Base-by-base conservation (phyloP, 441 rosid species). In the Populus hybrid region DNA sequence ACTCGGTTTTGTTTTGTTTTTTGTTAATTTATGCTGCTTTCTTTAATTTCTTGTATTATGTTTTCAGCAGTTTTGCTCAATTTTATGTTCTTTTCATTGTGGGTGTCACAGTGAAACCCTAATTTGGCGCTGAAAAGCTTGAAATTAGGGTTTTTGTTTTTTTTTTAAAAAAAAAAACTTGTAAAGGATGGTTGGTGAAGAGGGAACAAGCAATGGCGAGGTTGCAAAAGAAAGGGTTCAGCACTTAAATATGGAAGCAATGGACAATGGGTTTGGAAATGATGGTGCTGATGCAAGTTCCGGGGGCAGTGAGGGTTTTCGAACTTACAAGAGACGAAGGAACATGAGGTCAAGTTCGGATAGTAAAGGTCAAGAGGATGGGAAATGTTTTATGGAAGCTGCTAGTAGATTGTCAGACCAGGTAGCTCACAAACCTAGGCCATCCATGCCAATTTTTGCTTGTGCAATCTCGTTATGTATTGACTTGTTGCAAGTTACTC, bases 261-360 rank as follows among this genome's bases (percentile, higher is more conserved):
- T 79, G 78, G 78, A 12, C 71, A 82, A 81, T 81, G 87, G 88
- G 79, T 81, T 79, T 74, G 82, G 80, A 57, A 80, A 75, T 82
- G 83, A 80, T 70, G 81, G 83, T 72, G 86, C 80, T 67, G 80
- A 82, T 65, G 82, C 88, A 64, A 83, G 87, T 75, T 87, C 87
- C 1, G 80, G 83, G 23, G 81, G 70, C 57, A 71, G 81, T 68
- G 88, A 83, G 78, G 76, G 79, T 67, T 46, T 89, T 23, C 89
- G 76, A 74, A 91, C 92, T 12, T 92, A 91, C 84, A 95, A 92
- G 91, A 88, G 99, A 83, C 86, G 95, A 32, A 92, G 82, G 86
- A 82, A 36, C 68, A 79, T 73, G 34, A 84, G 80, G 69, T 81
- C 85, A n/a, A 78, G 81, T 82, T 85, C 90, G 14, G 88, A 80